Base-by-base conservation (phyloP, 495 filamentous ascomycete genomes). In the Articulospora tetracladia region DNA sequence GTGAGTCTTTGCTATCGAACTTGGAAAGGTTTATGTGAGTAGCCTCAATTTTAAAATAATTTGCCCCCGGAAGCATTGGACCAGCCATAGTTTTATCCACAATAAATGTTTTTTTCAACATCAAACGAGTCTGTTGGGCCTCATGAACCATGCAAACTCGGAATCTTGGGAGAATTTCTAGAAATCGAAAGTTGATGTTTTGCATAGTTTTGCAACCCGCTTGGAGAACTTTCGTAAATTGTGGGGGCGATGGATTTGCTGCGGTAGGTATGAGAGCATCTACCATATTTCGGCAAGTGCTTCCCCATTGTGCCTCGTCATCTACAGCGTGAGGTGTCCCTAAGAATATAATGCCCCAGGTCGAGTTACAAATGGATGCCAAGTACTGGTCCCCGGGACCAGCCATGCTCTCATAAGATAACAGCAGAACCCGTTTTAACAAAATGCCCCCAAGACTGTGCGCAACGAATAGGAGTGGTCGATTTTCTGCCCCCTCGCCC, bases 271-370 rank as follows among this genome's bases (percentile, higher is more conserved):
- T 71, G n/a, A 92, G 81, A 1, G 82, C 82, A 30, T 79, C 79
- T 62, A 85, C 87, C 70, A 94, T 88, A 53, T 81, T 81, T 68
- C 93, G 88, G 49, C 91, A 72, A 60, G 90, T 74, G 4, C 80
- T 75, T 3, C 87, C 90, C 89, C 88, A 92, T 71, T 83, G 81
- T 12, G 91, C 91, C 17, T 88, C 67, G 60, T 90, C 86, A 1
- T 89, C 83, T 0, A 91, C 91, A 52, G 83, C 85, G 67, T 95
- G 91, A 12, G 91, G 91, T 13, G 91, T 94, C 22, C 91, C 91
- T 36, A 95, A 77, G 66, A 95, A 95, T 24, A 95, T 77, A 26
- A 94, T 85, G 22, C 88, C 90, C 57, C 87, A 95, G 0, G 90
- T 93, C 2, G 89, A 91, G 4, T 92, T 85, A 63, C 82, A 91